A percentile compares a stretch with the other conserved stretches of the same genome.
Evolutionary conservation across 768 basidiomycete species (phyloP).

Genomic region (Porphyrellus cyaneotinctus): DNA sequence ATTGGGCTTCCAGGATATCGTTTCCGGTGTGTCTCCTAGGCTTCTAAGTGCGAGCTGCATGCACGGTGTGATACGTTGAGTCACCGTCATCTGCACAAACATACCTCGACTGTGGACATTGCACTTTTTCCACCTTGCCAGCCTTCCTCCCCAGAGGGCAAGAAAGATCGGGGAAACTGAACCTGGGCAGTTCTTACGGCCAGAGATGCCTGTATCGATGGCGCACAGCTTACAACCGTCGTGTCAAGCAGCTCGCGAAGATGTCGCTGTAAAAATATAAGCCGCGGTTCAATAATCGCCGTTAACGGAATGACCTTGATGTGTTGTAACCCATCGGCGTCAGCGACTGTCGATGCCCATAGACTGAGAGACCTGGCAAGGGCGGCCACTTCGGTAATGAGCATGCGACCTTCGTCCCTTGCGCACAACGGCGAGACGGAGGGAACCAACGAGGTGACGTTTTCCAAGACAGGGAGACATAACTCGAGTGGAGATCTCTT

Average conservation of each 20-base stretch:
- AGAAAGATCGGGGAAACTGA: constrained; percentile 43
- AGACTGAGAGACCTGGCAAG: constrained; percentile 12
- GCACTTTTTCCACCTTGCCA: constrained; percentile 42
- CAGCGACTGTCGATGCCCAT: constrained; percentile 15
- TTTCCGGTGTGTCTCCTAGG: constrained; percentile 25
- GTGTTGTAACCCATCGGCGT: neutral
- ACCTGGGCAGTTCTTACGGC: constrained; percentile 45
- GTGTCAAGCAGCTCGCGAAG: constrained; percentile 34
- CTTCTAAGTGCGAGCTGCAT: constrained; percentile 31
- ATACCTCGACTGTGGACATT: constrained; percentile 39
- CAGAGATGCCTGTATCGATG: constrained; percentile 40
- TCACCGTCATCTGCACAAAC: constrained; percentile 11
- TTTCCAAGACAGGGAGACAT: constrained; percentile 19
- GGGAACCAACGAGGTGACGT: constrained; percentile 11
- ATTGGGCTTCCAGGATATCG: constrained; percentile 12
- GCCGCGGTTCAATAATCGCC: neutral
- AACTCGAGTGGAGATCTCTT: constrained; percentile 21
- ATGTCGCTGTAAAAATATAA: constrained; percentile 22
- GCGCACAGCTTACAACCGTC: constrained; percentile 33
- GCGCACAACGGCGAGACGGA: constrained; percentile 14
- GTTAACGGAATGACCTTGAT: constrained; percentile 19
- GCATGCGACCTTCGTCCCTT: constrained; percentile 14
- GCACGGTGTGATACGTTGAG: neutral
- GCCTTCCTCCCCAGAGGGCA: constrained; percentile 27
- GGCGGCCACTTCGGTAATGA: constrained; percentile 17